A percentile compares a stretch with the other conserved stretches of the same genome.
Evolutionary conservation across 371 early-diverging fungal genomes (phyloP).

Genomic region (Mucor saturninus): DNA sequence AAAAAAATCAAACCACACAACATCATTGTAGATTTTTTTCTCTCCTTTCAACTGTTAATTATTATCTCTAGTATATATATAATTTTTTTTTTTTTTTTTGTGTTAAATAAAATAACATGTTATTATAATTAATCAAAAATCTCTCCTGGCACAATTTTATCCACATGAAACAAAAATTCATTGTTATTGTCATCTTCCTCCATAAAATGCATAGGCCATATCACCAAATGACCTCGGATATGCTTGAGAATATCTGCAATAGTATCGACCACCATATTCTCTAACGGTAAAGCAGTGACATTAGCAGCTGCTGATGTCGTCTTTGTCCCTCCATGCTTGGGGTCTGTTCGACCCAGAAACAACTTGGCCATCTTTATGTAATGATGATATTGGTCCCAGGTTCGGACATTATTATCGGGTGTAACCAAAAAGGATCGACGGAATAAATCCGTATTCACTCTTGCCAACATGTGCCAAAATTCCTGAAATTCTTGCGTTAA

Average conservation of each 20-base stretch:
- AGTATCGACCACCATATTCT: slow-evolving; percentile 7
- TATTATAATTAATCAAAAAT: slow-evolving; percentile 55
- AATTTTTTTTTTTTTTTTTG: slow-evolving; percentile 10
- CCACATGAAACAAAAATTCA: slow-evolving; percentile 53
- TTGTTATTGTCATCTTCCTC: slow-evolving; percentile 53
- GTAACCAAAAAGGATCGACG: slow-evolving; percentile 67
- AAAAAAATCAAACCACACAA: background rate
- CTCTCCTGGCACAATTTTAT: slow-evolving; percentile 61
- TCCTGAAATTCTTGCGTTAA: slow-evolving; percentile 51
- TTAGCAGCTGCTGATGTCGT: slow-evolving; percentile 29
- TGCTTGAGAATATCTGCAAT: slow-evolving; percentile 35
- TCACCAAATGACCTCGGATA: slow-evolving; percentile 62
- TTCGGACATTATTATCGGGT: slow-evolving; percentile 74
- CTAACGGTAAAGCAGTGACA: slow-evolving; percentile 14
- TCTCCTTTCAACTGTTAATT: background rate
- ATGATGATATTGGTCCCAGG: slow-evolving; percentile 64
- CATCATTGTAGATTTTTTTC: slow-evolving; percentile 2
- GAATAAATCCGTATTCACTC: slow-evolving; percentile 59
- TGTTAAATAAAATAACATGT: slow-evolving; percentile 11
- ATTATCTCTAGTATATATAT: slow-evolving; percentile 4
- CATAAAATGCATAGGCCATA: slow-evolving; percentile 63
- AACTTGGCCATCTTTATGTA: slow-evolving; percentile 53
- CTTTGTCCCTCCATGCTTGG: slow-evolving; percentile 28
- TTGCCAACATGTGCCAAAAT: slow-evolving; percentile 59
- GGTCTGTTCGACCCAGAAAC: slow-evolving; percentile 33